Evolutionary conservation across 495 filamentous ascomycete genomes (phyloP).

Genomic region (Trypethelium eluteriae): DNA sequence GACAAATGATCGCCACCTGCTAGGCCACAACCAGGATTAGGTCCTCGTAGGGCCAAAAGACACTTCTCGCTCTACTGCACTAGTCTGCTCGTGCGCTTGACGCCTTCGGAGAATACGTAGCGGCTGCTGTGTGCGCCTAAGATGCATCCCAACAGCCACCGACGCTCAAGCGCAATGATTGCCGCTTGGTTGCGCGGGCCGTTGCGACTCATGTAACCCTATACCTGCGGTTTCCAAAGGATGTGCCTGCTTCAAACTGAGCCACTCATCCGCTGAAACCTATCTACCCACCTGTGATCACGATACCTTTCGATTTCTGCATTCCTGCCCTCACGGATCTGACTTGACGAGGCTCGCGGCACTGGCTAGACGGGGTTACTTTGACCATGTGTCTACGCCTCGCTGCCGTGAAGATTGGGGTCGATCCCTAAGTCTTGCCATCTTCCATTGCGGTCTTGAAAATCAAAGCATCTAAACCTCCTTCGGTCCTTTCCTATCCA

Average conservation of each 20-base stretch:
- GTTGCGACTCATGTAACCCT: constrained; percentile 12
- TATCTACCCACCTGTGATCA: neutral
- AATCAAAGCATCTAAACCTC: neutral
- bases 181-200: constrained; percentile 11
- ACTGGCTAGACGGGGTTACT: neutral
- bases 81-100: neutral
- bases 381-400: constrained; percentile 6
- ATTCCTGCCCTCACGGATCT: too few species aligned
- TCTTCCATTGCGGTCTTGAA: neutral
- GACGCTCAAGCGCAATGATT: constrained; percentile 9
- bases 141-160: constrained; percentile 13
- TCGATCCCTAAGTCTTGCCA: constrained; percentile 3
- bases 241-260: neutral
- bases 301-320: too few species aligned
- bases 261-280: neutral
- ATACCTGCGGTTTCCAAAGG: constrained; percentile 1
- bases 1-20: constrained; percentile 7
- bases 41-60: constrained; percentile 3
- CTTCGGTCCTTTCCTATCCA: neutral
- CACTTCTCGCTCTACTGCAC: constrained; percentile 11
- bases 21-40: neutral
- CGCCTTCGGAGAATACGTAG: constrained; percentile 12
- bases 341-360: neutral
- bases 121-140: constrained; percentile 11
- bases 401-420: neutral